Base-by-base conservation (phyloP, 2,329 filamentous ascomycete species). In the Fusarium kyushuense region DNA sequence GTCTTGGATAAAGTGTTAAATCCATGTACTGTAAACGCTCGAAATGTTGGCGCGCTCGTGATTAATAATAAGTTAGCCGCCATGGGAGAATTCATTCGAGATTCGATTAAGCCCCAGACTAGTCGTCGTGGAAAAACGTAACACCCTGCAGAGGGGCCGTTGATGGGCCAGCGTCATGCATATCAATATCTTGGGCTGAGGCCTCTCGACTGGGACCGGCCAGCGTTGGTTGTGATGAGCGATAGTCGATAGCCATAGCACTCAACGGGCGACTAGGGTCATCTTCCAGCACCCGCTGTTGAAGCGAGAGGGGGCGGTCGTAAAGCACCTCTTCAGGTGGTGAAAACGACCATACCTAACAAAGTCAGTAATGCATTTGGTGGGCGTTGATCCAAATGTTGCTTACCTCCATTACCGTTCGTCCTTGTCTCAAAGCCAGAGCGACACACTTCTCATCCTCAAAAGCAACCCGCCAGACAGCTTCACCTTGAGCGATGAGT, bases 401-500 rank as follows among this genome's bases (percentile, higher is more conserved):
- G 47, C 90, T 82, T 82, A 96, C 95, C 90, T 99, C 96, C 96
- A 99, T 99, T 66, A 98, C 92, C 1, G 96, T 98, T 66, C 94
- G 89, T 57, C 90, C 90, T 53, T 89, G 89, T 63, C 95, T 87
- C 73, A 93, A 91, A 11, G 96, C 96, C 85, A 99, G 92, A 32
- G 97, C 95, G 30, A 99, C 95, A 60, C 95, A 97, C 79, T 97
- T 98, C 80, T 99, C 96, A 70, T 97, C 95, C 76, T 99, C 96
- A 77, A 99, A 99, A 0, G 96, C 96, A 33, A 99, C 95, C 62
- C 96, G 88, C 96, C 96, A 99, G 1, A 99, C 96, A 17, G 95
- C 94, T 76, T 99, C 95, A 1, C 95, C 93, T 54, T 95, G 94
- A 21, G 91, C 90, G 46, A 95, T 95, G 41, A 99, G 87, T 79